Conservation (phyloP, 257 asterid species). For the Voacanga thouarsii region DNA sequence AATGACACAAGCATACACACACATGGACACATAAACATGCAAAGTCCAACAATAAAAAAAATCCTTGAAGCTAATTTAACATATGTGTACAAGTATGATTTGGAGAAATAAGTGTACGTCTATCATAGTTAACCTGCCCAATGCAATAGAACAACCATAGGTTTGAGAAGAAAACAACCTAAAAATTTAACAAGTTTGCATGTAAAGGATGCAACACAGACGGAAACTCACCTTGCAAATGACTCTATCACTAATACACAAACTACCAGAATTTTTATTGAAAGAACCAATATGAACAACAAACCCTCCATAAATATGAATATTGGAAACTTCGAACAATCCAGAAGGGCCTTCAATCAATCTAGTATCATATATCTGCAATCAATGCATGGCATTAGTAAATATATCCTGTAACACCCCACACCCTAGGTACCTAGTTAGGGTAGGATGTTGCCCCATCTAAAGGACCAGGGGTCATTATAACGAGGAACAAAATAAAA, state of each 20-base stretch:
- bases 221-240: conserved; percentile 67
- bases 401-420: no score
- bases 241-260: conserved; percentile 58
- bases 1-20: neutral
- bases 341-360: conserved; percentile 68
- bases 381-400: conserved; percentile 20
- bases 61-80: conserved; percentile 88
- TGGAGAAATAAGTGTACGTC: conserved; percentile 82
- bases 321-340: conserved; percentile 68
- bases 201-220: conserved; percentile 16
- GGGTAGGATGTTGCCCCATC: no score
- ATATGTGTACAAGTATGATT: conserved; percentile 99
- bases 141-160: conserved; percentile 7
- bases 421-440: no score
- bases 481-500: no score
- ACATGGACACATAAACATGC: neutral
- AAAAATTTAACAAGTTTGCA: neutral
- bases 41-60: neutral
- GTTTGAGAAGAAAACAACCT: neutral
- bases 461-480: no score
- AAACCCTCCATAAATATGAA: conserved; percentile 86
- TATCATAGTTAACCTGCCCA: conserved; percentile 85
- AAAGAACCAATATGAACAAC: conserved; percentile 89
- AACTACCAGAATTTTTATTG: conserved; percentile 51
- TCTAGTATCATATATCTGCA: conserved; percentile 87